Evolutionary conservation across 176 grass and related monocot genomes (phyloP).

Genomic region (Oryza nivara): DNA sequence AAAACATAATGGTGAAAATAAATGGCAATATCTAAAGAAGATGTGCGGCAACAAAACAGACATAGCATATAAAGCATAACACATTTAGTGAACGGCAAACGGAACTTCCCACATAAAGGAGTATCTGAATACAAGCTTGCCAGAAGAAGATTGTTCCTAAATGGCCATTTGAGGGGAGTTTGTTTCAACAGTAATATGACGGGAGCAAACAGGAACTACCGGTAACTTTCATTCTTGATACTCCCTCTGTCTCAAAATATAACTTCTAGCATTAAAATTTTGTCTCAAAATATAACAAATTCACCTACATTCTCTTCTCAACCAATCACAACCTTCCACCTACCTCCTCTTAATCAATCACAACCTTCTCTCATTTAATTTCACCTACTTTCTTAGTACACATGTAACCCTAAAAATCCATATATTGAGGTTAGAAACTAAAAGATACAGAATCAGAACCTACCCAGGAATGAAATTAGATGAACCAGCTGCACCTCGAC

Average conservation of each 20-base stretch:
- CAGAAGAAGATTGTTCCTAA: background rate
- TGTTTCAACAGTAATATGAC: background rate
- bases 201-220: background rate
- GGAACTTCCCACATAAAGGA: conserved; percentile 1
- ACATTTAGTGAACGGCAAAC: background rate
- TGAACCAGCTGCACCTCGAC: conserved; percentile 50
- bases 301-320: too few species aligned
- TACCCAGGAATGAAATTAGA: conserved; percentile 72
- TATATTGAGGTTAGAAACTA: background rate
- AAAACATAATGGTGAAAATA: background rate
- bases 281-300: too few species aligned
- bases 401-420: too few species aligned
- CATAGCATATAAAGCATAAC: background rate
- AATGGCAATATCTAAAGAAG: background rate
- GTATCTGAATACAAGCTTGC: background rate
- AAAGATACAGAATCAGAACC: conserved; percentile 20
- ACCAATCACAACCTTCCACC: too few species aligned
- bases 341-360: too few species aligned
- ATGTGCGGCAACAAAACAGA: background rate
- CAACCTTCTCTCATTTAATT: too few species aligned
- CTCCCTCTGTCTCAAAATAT: too few species aligned
- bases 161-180: background rate
- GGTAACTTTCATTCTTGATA: background rate
- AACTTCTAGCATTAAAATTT: too few species aligned
- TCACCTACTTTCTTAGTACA: too few species aligned